These are phyloP conservation scores for Ehretia macrophylla DNA, from an alignment of 257 asterid genomes.

Conservation along the genomic window DNA sequence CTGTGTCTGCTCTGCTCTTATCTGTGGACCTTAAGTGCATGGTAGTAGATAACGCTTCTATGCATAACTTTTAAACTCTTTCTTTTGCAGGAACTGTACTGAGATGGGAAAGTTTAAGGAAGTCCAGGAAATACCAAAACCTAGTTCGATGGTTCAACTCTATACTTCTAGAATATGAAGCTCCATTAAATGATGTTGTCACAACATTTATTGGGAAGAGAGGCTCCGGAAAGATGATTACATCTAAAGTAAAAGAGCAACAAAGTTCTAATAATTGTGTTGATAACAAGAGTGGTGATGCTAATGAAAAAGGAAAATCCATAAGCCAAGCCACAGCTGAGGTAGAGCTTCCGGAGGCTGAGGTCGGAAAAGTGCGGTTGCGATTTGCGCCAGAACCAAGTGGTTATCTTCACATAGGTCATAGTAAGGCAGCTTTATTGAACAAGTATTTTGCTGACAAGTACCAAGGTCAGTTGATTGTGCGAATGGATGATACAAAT, in stretches of 20 bases:
- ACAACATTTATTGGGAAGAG: slow-evolving; percentile 50
- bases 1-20: no score
- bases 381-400: slow-evolving; percentile 99
- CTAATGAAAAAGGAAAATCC: slow-evolving; percentile 29
- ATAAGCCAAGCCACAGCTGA: slow-evolving; percentile 37
- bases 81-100: slow-evolving; percentile 58
- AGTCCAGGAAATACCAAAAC: slow-evolving; percentile 79
- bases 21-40: no score
- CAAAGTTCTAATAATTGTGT: slow-evolving; percentile 36
- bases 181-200: slow-evolving; percentile 43
- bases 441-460: slow-evolving; percentile 84
- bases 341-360: slow-evolving; percentile 82
- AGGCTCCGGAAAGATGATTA: slow-evolving; percentile 51
- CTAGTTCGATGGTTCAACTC: slow-evolving; percentile 91
- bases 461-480: slow-evolving; percentile 69
- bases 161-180: slow-evolving; percentile 53
- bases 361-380: slow-evolving; percentile 70
- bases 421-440: slow-evolving; percentile 84
- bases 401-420: slow-evolving; percentile 96
- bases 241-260: slow-evolving; percentile 54
- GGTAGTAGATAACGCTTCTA: no score
- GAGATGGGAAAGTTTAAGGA: slow-evolving; percentile 90
- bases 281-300: slow-evolving; percentile 39
- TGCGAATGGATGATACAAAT: slow-evolving; percentile 91
- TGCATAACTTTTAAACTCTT: not conserved